Evolutionary conservation across 192 early-diverging fungal species (phyloP).

Genomic region (Backusella luteola): DNA sequence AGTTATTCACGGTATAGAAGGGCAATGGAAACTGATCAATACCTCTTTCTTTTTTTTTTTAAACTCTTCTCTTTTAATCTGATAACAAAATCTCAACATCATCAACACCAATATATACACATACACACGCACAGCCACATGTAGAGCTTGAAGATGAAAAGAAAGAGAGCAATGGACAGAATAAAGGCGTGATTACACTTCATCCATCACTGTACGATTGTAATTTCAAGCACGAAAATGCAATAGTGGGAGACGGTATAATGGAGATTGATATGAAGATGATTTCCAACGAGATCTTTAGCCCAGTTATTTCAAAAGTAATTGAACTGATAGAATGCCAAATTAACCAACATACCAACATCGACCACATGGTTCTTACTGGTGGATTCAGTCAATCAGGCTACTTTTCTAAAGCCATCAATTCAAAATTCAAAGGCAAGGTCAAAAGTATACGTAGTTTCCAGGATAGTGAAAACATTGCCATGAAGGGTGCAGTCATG

Average conservation of each 20-base stretch:
- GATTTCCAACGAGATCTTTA: neutral
- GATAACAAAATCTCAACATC: neutral
- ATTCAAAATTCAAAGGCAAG: neutral
- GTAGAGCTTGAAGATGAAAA: neutral
- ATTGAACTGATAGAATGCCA: neutral
- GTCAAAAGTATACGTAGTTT: neutral
- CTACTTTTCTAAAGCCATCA: neutral
- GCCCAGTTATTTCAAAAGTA: neutral
- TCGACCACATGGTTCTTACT: neutral
- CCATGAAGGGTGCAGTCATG: neutral
- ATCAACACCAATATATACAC: neutral
- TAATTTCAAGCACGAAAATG: neutral
- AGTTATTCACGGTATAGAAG: neutral
- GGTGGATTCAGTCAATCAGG: neutral
- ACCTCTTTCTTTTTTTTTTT: neutral
- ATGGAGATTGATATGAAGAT: slow-evolving; percentile 5
- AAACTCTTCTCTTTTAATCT: neutral
- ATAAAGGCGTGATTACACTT: neutral
- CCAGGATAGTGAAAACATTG: neutral
- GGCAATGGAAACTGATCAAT: neutral
- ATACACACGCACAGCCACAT: neutral
- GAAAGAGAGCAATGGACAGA: neutral
- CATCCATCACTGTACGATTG: neutral
- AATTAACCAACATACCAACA: neutral
- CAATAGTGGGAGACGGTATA: neutral